Base-by-base conservation (phyloP, 2,329 filamentous ascomycete genomes). In the Gremmenia infestans region DNA sequence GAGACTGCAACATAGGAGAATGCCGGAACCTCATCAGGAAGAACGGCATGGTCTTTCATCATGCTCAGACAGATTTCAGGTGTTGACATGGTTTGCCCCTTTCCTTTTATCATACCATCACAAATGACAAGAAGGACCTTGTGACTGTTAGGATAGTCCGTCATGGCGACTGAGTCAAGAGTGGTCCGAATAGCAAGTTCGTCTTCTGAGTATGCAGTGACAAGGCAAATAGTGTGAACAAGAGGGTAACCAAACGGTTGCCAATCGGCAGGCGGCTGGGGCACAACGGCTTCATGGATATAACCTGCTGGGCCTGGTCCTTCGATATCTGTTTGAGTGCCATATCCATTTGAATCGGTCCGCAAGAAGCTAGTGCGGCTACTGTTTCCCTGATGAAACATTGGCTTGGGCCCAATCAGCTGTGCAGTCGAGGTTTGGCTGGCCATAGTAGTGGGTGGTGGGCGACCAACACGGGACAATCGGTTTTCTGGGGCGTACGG, bases 141-240 rank as follows among this genome's bases (percentile, higher is more conserved):
- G 81, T 99, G 95, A 72, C 93, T 97, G 80, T 99, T 99, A 50
- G 94, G 94, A 67, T 99, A 99, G 72, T 99, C 95, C 3, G 94
- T 99, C 74, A 90, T 96, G 50, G 93, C 94, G 70, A 99, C 88
- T 0, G 94, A 99, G 74, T 99, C 92, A 28, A 99, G 77, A 0
- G 94, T 99, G 0, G 92, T 96, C 48, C 94, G 88, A 54, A 99
- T 82, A 68, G 93, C 94, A 58, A 96, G 88, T 62, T 88, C 90
- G 63, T 94, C 94, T 76, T 99, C 94, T 0, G 94, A 99, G 72
- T 99, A 99, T 17, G 91, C 91, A 25, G 95, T 99, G 50, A 99
- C 92, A 62, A 99, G 75, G 72, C 93, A 97, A 69, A 99, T 91
- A 0, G 89, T 81, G 73, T 99, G 94, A 48, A 92, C 94, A 62